These are phyloP conservation scores for Striga asiatica DNA, from an alignment of 257 asterid species.

Conservation along the genomic window DNA sequence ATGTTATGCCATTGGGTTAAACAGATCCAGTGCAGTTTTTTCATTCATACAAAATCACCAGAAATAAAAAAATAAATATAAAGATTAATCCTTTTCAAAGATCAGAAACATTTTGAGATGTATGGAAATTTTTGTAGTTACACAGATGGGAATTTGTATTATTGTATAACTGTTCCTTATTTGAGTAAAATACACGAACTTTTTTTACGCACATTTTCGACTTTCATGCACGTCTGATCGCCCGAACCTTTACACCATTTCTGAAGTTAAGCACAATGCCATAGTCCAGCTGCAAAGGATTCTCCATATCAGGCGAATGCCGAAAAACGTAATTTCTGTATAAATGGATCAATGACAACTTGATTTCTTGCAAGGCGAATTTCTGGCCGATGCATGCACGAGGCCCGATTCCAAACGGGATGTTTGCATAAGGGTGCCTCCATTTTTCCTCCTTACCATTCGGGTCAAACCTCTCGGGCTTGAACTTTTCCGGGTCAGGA, in stretches of 20 bases:
- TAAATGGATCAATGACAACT: slow-evolving; percentile 65
- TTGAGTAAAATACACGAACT: not conserved
- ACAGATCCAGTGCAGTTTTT: too few relatives aligned
- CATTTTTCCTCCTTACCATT: slow-evolving; percentile 67
- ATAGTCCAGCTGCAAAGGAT: slow-evolving; percentile 59
- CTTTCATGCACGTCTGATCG: slow-evolving; percentile 43
- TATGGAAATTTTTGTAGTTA: too few relatives aligned
- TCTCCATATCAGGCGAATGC: slow-evolving; percentile 76
- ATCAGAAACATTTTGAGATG: too few relatives aligned
- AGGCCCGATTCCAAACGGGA: slow-evolving; percentile 94
- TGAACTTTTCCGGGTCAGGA: slow-evolving; percentile 80
- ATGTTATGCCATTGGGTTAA: too few relatives aligned
- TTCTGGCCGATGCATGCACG: slow-evolving; percentile 88
- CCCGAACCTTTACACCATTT: slow-evolving; percentile 70
- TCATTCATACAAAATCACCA: too few relatives aligned
- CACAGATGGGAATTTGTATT: too few relatives aligned
- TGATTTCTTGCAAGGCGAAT: slow-evolving; percentile 77
- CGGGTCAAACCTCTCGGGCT: slow-evolving; percentile 92
- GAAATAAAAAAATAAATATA: too few relatives aligned
- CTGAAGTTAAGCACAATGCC: slow-evolving; percentile 74
- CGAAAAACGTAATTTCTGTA: slow-evolving; percentile 55
- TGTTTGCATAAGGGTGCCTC: slow-evolving; percentile 89
- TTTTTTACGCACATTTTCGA: not conserved
- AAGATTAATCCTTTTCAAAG: too few relatives aligned
- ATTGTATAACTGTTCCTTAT: too few relatives aligned